These are phyloP conservation scores for Tillandsia leiboldiana DNA, from an alignment of 176 grass and related monocot genomes.

Conservation along the genomic window DNA sequence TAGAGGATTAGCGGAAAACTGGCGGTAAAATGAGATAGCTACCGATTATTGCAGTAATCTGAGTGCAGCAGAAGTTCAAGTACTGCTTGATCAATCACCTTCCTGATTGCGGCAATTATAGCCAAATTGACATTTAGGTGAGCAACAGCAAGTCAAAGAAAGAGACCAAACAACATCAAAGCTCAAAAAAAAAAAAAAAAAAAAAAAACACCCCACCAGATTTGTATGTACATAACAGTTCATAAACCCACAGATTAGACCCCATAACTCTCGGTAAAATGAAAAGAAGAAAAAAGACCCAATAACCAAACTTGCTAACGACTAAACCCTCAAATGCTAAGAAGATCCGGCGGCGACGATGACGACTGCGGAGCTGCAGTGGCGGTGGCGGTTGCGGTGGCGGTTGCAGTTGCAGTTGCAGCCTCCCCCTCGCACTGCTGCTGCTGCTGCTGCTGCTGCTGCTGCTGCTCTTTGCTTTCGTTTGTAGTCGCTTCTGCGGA, in stretches of 20 bases:
- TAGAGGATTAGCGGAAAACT: no score
- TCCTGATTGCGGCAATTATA: no score
- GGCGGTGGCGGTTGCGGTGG: no score
- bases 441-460: constrained; percentile 32
- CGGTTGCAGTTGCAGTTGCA: no score
- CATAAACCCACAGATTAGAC: constrained; percentile 1
- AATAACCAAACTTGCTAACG: neutral
- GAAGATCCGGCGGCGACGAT: constrained; percentile 34
- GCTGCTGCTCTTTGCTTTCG: constrained; percentile 38
- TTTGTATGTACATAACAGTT: neutral
- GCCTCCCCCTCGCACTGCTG: constrained; percentile 13
- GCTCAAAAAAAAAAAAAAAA: neutral
- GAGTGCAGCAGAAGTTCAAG: no score
- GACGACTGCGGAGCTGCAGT: constrained; percentile 1
- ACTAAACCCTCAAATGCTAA: constrained; percentile 55
- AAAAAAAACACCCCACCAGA: neutral
- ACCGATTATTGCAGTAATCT: no score
- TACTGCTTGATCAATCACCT: no score
- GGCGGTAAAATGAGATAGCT: no score
- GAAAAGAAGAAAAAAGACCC: neutral
- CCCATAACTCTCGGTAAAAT: neutral
- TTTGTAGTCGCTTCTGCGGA: constrained; percentile 11
- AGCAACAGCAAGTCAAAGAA: neutral
- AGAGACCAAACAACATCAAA: neutral
- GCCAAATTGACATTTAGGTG: no score